Percentiles rank a stretch among this genome's conserved stretches.
Evolutionary conservation across 2,329 filamentous ascomycete species (phyloP).

Genomic region (Epichloe glyceriae): DNA sequence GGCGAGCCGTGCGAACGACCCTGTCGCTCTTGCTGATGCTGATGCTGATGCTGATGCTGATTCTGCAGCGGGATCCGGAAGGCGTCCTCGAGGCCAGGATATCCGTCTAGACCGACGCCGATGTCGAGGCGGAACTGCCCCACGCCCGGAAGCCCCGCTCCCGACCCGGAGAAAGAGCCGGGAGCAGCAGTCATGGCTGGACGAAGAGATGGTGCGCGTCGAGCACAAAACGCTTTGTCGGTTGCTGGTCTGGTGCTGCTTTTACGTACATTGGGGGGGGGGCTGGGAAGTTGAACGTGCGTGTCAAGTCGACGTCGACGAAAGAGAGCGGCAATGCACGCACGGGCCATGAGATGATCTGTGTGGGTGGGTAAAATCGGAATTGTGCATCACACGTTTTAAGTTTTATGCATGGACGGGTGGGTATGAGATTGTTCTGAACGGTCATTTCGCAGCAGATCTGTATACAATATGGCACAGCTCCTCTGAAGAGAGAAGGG

Average conservation of each 20-base stretch:
- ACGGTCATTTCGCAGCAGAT: too few relatives aligned
- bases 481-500: too few relatives aligned
- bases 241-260: conserved; percentile 3
- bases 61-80: neutral
- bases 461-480: too few relatives aligned
- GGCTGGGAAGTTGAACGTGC: neutral
- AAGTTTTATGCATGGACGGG: neutral
- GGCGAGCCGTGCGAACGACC: too few relatives aligned
- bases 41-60: too few relatives aligned
- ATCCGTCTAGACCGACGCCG: conserved; percentile 1
- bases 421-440: too few relatives aligned
- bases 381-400: neutral
- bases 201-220: neutral
- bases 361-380: neutral
- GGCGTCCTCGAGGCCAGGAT: neutral
- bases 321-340: conserved; percentile 2
- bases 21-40: too few relatives aligned
- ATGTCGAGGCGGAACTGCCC: conserved; percentile 6
- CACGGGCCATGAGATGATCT: neutral
- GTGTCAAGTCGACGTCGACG: too few relatives aligned
- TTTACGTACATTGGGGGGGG: neutral
- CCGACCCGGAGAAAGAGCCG: neutral
- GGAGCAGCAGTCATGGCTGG: neutral
- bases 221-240: neutral
- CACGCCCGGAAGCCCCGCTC: conserved; percentile 5